Evolutionary conservation across 208 protist species (phyloP).

Genomic region (Trypanosoma congolense): DNA sequence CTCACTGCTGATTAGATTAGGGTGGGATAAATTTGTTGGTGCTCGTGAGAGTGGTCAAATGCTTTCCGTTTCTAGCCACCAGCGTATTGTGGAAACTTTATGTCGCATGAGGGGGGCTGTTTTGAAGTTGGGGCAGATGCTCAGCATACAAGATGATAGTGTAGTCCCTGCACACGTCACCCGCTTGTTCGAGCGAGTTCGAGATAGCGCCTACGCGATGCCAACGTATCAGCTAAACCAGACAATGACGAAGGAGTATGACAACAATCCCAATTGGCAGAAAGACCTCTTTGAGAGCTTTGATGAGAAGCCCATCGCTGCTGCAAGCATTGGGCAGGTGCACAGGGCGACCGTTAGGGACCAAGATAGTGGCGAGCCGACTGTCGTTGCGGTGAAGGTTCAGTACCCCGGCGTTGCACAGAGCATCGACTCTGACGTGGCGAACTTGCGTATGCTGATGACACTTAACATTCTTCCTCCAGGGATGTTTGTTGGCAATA

Average conservation of each 20-base stretch:
- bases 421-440: conserved; percentile 86
- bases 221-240: conserved; percentile 54
- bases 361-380: conserved; percentile 31
- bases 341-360: conserved; percentile 60
- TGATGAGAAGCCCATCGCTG: conserved; percentile 88
- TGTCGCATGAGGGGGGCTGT: conserved; percentile 92
- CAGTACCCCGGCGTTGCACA: conserved; percentile 81
- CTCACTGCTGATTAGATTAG: conserved; percentile 60
- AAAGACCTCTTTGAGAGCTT: conserved; percentile 68
- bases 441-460: conserved; percentile 86
- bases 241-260: conserved; percentile 40
- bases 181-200: conserved; percentile 71
- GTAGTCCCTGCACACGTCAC: conserved; percentile 73
- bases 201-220: conserved; percentile 87
- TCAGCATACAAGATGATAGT: conserved; percentile 87
- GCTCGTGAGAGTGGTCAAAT: conserved; percentile 13
- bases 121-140: conserved; percentile 96
- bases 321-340: conserved; percentile 96
- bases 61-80: conserved; percentile 41
- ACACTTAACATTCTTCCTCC: conserved; percentile 61
- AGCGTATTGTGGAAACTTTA: conserved; percentile 90
- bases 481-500: conserved; percentile 82
- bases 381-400: conserved; percentile 91
- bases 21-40: conserved; percentile 54
- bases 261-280: conserved; percentile 41